Evolutionary conservation across 2,329 filamentous ascomycete genomes (phyloP).

Genomic region (Colletotrichum siamense): DNA sequence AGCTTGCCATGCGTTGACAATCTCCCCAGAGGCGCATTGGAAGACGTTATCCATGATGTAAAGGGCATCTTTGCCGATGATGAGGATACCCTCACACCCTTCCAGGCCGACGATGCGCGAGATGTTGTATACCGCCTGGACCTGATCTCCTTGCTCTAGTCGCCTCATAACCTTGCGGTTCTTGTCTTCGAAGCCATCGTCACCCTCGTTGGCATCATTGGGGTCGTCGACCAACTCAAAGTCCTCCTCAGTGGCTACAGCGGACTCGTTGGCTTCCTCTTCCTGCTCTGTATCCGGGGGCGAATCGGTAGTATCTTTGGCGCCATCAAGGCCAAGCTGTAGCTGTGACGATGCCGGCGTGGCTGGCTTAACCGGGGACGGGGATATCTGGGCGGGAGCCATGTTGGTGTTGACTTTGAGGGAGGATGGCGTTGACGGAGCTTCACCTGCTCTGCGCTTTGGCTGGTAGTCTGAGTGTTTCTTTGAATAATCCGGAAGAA

Average conservation of each 20-base stretch:
- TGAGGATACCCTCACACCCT: slow-evolving; percentile 90
- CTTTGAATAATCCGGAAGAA: slow-evolving; percentile 77
- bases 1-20: slow-evolving; percentile 95
- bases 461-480: slow-evolving; percentile 81
- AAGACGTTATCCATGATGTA: slow-evolving; percentile 98
- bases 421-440: slow-evolving; percentile 1
- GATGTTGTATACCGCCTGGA: slow-evolving; percentile 93
- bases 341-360: slow-evolving; percentile 25
- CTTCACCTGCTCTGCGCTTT: slow-evolving; percentile 64
- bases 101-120: slow-evolving; percentile 94
- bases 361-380: slow-evolving; percentile 26
- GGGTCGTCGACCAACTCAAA: slow-evolving; percentile 97
- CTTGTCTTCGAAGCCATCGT: slow-evolving; percentile 90
- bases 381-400: not conserved
- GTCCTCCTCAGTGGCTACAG: slow-evolving; percentile 75
- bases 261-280: slow-evolving; percentile 29
- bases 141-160: slow-evolving; percentile 86
- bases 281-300: slow-evolving; percentile 29
- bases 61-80: slow-evolving; percentile 88
- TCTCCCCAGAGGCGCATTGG: slow-evolving; percentile 92
- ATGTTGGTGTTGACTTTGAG: slow-evolving; percentile 26
- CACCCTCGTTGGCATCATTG: slow-evolving; percentile 77
- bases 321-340: slow-evolving; percentile 21
- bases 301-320: slow-evolving; percentile 8
- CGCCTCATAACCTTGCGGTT: slow-evolving; percentile 97